phyloP scores from a whole-genome alignment of 2,329 filamentous ascomycete genomes.

The Cladobotryum mycophilum region DNA sequence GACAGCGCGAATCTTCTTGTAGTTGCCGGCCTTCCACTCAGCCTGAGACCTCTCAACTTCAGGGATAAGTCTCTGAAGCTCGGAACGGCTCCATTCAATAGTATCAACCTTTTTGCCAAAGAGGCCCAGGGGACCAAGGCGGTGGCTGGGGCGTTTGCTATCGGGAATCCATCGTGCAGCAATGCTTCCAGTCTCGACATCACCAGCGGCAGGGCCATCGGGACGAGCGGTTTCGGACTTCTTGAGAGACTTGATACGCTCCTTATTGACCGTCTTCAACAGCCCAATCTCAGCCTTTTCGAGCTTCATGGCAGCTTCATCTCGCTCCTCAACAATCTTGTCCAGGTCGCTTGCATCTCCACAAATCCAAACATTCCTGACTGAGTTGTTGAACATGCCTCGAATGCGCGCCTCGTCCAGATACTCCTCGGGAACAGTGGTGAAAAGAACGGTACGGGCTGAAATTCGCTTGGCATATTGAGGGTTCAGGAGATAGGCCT shows the following conservation, averaged over 20 bases:
- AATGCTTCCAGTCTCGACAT: conserved; percentile 58
- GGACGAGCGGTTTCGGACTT: conserved; percentile 21
- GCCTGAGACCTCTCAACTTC: conserved; percentile 60
- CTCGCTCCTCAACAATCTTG: conserved; percentile 68
- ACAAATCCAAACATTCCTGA: conserved; percentile 79
- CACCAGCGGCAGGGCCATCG: conserved; percentile 33
- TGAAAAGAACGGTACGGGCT: conserved; percentile 87
- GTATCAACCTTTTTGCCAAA: conserved; percentile 69
- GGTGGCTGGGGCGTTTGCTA: conserved; percentile 65
- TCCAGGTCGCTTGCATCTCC: conserved; percentile 69
- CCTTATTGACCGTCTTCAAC: conserved; percentile 54
- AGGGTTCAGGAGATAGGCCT: conserved; percentile 86
- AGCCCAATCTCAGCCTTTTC: conserved; percentile 79
- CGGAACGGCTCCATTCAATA: conserved; percentile 71
- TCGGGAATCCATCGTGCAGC: conserved; percentile 61
- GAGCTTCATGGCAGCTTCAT: conserved; percentile 68
- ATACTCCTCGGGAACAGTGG: conserved; percentile 73
- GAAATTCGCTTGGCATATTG: conserved; percentile 79
- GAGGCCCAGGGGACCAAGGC: conserved; percentile 55
- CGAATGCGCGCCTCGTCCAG: conserved; percentile 67
- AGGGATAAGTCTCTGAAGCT: conserved; percentile 50
- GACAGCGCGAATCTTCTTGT: conserved; percentile 61
- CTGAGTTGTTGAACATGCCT: conserved; percentile 69
- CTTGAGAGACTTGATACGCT: conserved; percentile 28
- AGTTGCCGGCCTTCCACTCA: conserved; percentile 58